phyloP scores from a whole-genome alignment of 2,329 filamentous ascomycete genomes.

The Colletotrichum gigasporum region DNA sequence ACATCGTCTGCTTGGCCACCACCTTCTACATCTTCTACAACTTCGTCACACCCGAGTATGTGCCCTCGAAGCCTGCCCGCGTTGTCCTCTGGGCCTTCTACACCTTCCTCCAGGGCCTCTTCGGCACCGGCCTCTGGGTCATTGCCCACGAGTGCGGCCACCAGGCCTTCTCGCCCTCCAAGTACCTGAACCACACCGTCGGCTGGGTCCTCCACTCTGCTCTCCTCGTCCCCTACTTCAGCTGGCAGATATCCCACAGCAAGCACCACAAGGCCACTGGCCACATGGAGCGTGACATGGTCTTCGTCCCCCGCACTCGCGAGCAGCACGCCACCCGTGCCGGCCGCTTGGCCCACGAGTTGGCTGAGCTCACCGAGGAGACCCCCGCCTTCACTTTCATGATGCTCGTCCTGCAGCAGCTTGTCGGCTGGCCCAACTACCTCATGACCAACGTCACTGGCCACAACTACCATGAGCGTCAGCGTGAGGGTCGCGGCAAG shows the following conservation, averaged over 20 bases:
- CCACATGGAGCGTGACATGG: constrained; percentile 98
- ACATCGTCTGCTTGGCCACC: constrained; percentile 74
- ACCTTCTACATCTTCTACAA: constrained; percentile 92
- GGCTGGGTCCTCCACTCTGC: constrained; percentile 92
- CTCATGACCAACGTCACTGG: constrained; percentile 92
- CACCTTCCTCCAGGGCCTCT: constrained; percentile 88
- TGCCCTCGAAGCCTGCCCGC: constrained; percentile 76
- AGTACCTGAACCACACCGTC: constrained; percentile 87
- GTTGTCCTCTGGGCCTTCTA: constrained; percentile 71
- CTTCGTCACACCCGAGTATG: constrained; percentile 84
- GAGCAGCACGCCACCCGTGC: constrained; percentile 80
- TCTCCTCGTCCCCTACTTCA: constrained; percentile 96
- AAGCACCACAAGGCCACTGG: constrained; percentile 99
- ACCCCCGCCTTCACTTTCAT: constrained; percentile 84
- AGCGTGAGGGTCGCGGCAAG: constrained; percentile 90
- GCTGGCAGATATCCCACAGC: constrained; percentile 98
- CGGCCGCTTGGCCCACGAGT: constrained; percentile 80
- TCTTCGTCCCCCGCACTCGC: constrained; percentile 94
- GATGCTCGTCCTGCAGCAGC: constrained; percentile 83
- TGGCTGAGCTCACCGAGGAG: constrained; percentile 92
- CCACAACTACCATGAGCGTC: constrained; percentile 92
- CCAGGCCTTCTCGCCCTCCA: constrained; percentile 94
- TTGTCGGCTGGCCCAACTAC: constrained; percentile 94
- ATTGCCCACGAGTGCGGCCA: constrained; percentile 98
- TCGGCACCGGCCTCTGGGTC: constrained; percentile 95